These are phyloP conservation scores for Penicillium bovifimosum DNA, from an alignment of 495 filamentous ascomycete species.

Conservation along the genomic window DNA sequence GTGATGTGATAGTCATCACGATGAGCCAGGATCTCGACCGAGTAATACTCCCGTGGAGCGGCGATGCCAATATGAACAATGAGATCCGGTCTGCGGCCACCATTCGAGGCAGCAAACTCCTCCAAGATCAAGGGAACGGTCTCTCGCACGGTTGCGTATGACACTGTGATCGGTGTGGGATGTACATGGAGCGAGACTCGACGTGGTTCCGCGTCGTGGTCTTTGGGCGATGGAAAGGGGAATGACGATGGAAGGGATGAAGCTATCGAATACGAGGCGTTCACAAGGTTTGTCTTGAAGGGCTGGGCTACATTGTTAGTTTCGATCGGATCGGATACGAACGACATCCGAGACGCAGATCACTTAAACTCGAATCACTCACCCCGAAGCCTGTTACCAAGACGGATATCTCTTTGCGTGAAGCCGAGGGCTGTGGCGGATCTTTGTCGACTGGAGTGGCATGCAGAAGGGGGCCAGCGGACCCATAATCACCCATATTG, in stretches of 20 bases:
- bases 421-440: conserved; percentile 11
- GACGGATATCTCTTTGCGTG: conserved; percentile 52
- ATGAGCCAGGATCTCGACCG: conserved; percentile 64
- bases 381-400: conserved; percentile 71
- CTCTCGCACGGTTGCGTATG: conserved; percentile 58
- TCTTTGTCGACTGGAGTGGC: conserved; percentile 13
- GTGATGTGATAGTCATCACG: conserved; percentile 66
- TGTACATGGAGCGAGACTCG: conserved; percentile 61
- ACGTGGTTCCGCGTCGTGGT: conserved; percentile 27
- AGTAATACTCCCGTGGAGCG: conserved; percentile 60
- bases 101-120: conserved; percentile 30
- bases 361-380: conserved; percentile 41
- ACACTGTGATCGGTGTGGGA: conserved; percentile 61
- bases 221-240: conserved; percentile 16
- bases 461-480: conserved; percentile 14
- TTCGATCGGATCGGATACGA: neutral
- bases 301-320: conserved; percentile 43
- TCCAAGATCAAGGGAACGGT: conserved; percentile 54
- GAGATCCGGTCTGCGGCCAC: conserved; percentile 51
- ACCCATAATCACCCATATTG: conserved; percentile 40
- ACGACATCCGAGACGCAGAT: conserved; percentile 10
- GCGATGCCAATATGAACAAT: conserved; percentile 81
- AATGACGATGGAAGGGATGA: conserved; percentile 40
- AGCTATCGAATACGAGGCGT: conserved; percentile 69
- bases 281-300: conserved; percentile 61